These are phyloP conservation scores for Rhododendron henanense DNA, from an alignment of 148 eudicot species.

Conservation along the genomic window DNA sequence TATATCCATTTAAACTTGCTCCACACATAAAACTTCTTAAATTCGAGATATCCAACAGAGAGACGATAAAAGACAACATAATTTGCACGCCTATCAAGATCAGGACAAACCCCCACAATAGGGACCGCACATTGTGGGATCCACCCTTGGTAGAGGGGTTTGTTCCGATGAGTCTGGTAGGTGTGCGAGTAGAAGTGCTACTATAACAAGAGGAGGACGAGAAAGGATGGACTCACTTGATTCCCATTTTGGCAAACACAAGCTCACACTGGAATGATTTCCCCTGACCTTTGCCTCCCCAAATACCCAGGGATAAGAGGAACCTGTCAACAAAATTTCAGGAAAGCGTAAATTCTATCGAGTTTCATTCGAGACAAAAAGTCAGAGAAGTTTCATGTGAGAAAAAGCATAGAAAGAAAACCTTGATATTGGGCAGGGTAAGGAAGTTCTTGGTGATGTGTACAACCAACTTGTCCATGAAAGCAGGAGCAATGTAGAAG, in stretches of 20 bases:
- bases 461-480: slow-evolving; percentile 46
- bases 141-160: not conserved
- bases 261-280: slow-evolving; percentile 49
- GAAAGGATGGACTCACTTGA: slow-evolving; percentile 28
- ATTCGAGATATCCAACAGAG: not conserved
- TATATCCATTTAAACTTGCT: not conserved
- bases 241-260: slow-evolving; percentile 44
- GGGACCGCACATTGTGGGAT: not conserved
- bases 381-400: not conserved
- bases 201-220: not conserved
- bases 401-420: not conserved
- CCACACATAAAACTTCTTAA: too few relatives aligned
- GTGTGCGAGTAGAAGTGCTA: not conserved
- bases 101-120: not conserved
- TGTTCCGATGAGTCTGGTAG: not conserved
- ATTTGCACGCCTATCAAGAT: not conserved
- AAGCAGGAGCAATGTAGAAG: slow-evolving; percentile 43
- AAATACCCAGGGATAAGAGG: slow-evolving; percentile 38
- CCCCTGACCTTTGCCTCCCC: slow-evolving; percentile 55
- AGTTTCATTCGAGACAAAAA: not conserved
- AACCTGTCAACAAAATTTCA: slow-evolving; percentile 20
- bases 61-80: not conserved
- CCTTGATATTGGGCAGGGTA: slow-evolving; percentile 41
- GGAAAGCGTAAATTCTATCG: not conserved
- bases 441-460: slow-evolving; percentile 44